Percentiles rank a stretch among this genome's conserved stretches.
Evolutionary conservation across 768 basidiomycete genomes (phyloP).

Genomic region (Pleurotus sapidus): DNA sequence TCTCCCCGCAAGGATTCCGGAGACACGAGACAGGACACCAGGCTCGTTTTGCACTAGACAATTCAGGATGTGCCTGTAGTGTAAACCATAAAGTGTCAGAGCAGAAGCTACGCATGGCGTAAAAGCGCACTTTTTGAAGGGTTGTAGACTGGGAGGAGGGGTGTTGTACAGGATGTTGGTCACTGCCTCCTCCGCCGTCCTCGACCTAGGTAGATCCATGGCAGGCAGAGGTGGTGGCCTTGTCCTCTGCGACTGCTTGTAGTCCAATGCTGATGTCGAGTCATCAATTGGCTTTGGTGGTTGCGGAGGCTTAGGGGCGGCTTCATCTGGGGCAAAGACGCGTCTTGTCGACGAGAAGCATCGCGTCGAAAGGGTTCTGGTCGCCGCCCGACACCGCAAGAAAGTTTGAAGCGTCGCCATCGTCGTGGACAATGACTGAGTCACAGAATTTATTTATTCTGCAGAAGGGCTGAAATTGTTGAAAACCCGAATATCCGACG

Average conservation of each 20-base stretch:
- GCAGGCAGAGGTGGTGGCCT: conserved; percentile 84
- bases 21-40: conserved; percentile 97
- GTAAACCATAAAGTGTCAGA: conserved; percentile 11
- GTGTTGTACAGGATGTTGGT: conserved; percentile 98
- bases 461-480: too few species aligned
- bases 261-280: conserved; percentile 93
- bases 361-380: conserved; percentile 25
- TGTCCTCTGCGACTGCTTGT: conserved; percentile 69
- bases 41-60: conserved; percentile 99
- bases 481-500: too few species aligned
- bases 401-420: conserved; percentile 5
- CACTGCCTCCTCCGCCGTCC: conserved; percentile 93
- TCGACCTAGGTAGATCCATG: conserved; percentile 78
- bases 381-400: not conserved
- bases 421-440: not conserved
- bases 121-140: conserved; percentile 79
- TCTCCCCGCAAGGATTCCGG: conserved; percentile 93
- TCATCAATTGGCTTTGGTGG: conserved; percentile 84
- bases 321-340: conserved; percentile 23
- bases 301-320: conserved; percentile 45
- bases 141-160: conserved; percentile 85
- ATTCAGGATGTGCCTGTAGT: conserved; percentile 84
- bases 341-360: conserved; percentile 34
- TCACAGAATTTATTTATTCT: too few species aligned
- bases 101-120: not conserved